Evolutionary conservation across 2,329 filamentous ascomycete genomes (phyloP).

Genomic region (Piedraia hortae): DNA sequence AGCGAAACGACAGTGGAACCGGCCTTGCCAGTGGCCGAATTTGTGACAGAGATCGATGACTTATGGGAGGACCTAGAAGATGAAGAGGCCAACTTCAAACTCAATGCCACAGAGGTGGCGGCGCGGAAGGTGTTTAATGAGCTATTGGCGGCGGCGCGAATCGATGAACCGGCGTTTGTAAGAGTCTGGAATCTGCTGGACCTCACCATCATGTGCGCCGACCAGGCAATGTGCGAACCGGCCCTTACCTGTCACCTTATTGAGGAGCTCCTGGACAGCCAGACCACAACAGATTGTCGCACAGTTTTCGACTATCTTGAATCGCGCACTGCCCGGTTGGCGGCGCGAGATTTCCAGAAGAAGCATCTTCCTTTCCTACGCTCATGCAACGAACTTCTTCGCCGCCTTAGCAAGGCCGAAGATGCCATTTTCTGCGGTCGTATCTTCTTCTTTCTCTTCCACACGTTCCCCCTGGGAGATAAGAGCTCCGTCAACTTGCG

Average conservation of each 20-base stretch:
- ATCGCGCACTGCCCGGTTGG: conserved; percentile 69
- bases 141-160: conserved; percentile 28
- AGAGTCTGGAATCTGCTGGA: conserved; percentile 85
- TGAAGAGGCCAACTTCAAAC: conserved; percentile 8
- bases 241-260: conserved; percentile 70
- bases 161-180: conserved; percentile 52
- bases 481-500: conserved; percentile 91
- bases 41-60: conserved; percentile 9
- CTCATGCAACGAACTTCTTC: conserved; percentile 83
- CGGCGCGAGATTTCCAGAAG: conserved; percentile 47
- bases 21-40: conserved; percentile 16
- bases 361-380: conserved; percentile 78
- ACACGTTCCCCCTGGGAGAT: conserved; percentile 87
- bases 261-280: conserved; percentile 84
- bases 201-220: conserved; percentile 65
- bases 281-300: conserved; percentile 76
- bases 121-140: conserved; percentile 52
- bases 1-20: conserved; percentile 17
- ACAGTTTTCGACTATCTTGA: conserved; percentile 87
- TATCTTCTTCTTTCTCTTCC: conserved; percentile 96
- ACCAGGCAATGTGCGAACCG: conserved; percentile 33
- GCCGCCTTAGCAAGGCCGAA: conserved; percentile 76
- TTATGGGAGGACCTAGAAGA: conserved; percentile 8
- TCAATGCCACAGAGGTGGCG: conserved; percentile 56
- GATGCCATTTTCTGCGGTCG: conserved; percentile 92